Evolutionary conservation across 2,329 filamentous ascomycete species (phyloP).

Genomic region (Penicillium rolfsii): DNA sequence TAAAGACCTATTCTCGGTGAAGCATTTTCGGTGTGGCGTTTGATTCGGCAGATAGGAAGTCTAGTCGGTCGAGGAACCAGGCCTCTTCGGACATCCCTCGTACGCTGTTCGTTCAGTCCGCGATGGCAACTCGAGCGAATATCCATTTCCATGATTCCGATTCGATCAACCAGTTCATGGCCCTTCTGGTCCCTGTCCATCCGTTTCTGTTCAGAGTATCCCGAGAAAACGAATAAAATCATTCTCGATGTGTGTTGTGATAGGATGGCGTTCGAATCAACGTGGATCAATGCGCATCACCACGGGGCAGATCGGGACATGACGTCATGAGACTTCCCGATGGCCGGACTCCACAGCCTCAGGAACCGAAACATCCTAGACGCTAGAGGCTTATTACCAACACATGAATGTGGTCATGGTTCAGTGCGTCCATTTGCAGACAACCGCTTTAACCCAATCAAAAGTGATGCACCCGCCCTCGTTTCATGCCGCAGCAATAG

Average conservation of each 20-base stretch:
- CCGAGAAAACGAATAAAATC: conserved; percentile 4
- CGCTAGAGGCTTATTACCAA: not conserved
- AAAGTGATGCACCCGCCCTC: not conserved
- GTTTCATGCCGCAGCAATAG: not conserved
- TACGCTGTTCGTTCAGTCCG: not conserved
- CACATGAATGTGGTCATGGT: not conserved
- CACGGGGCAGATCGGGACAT: conserved; percentile 10
- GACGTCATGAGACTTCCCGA: conserved; percentile 20
- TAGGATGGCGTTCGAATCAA: not conserved
- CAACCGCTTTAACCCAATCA: not conserved
- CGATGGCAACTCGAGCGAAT: not conserved
- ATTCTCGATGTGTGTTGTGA: not conserved
- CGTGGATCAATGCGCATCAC: conserved; percentile 8
- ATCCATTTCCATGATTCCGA: conserved; percentile 3
- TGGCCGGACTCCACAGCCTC: conserved; percentile 11
- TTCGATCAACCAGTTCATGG: conserved; percentile 8
- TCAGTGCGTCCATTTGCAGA: not conserved
- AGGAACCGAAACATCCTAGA: conserved; percentile 13
- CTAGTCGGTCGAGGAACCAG: not conserved
- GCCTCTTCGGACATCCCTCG: not conserved
- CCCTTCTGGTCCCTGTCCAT: not conserved
- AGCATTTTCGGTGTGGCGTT: conserved; percentile 7
- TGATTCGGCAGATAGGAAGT: not conserved
- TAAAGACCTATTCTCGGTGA: not conserved
- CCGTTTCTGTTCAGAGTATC: conserved; percentile 9